phyloP scores from a whole-genome alignment of 1,284 basidiomycete species.

The Sporisorium graminicola region DNA sequence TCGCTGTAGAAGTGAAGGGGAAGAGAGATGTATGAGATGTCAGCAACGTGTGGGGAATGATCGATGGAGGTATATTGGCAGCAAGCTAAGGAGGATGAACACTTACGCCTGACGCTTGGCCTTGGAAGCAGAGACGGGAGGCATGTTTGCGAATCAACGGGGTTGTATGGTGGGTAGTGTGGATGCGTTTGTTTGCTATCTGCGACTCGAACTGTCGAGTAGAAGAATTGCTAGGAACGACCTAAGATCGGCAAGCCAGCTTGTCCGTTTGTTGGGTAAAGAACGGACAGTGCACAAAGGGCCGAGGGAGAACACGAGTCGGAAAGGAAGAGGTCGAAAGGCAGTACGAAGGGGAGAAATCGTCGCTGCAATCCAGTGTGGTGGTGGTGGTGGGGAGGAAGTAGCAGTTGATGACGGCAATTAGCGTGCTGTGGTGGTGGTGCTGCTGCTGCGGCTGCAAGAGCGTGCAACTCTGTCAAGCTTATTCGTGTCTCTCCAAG shows the following conservation, averaged over 20 bases:
- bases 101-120: constrained; percentile 70
- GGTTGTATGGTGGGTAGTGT: background rate
- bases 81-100: too few relatives aligned
- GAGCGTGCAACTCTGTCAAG: too few relatives aligned
- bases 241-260: constrained; percentile 43
- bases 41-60: background rate
- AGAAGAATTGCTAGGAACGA: background rate
- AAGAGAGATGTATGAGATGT: background rate
- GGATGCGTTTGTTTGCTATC: background rate
- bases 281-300: constrained; percentile 1
- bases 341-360: constrained; percentile 28
- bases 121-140: constrained; percentile 69
- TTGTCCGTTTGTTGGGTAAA: constrained; percentile 13
- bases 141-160: constrained; percentile 39
- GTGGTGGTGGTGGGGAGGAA: constrained; percentile 19
- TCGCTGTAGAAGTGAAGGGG: constrained; percentile 47
- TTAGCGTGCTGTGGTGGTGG: background rate
- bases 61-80: too few relatives aligned
- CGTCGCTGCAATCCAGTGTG: constrained; percentile 21
- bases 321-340: background rate
- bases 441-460: background rate
- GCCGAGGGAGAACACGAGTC: constrained; percentile 10
- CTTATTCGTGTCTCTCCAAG: too few relatives aligned
- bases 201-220: constrained; percentile 3
- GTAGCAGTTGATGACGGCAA: constrained; percentile 10